phyloP scores from a whole-genome alignment of 306 rosid genomes.

The Vigna reflexopilosa region DNA sequence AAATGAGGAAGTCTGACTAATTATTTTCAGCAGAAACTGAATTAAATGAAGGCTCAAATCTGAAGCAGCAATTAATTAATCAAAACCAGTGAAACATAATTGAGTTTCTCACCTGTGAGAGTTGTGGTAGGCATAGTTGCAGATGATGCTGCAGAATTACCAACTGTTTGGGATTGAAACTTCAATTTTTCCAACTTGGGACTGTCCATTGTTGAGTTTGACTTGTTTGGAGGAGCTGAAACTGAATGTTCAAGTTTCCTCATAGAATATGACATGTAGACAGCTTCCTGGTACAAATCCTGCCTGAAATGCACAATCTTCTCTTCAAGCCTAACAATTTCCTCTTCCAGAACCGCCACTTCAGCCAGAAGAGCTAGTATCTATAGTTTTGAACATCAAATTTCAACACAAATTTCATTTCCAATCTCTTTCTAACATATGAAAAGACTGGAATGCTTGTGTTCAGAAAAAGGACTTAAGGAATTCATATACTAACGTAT shows the following conservation, averaged over 20 bases:
- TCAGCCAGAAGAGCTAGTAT: constrained; percentile 87
- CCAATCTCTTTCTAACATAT: constrained; percentile 19
- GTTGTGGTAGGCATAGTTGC: constrained; percentile 37
- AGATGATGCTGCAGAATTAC: constrained; percentile 35
- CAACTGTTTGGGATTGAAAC: constrained; percentile 49
- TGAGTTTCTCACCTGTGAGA: constrained; percentile 53
- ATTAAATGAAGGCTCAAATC: constrained; percentile 19
- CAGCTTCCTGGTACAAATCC: constrained; percentile 89
- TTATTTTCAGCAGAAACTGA: constrained; percentile 8
- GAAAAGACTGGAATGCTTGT: neutral
- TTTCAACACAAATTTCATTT: constrained; percentile 11
- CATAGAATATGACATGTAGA: constrained; percentile 75
- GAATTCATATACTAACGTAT: constrained; percentile 57
- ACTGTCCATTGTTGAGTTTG: constrained; percentile 45
- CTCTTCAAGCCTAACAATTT: constrained; percentile 91
- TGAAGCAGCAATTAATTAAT: constrained; percentile 17
- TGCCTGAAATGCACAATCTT: constrained; percentile 81
- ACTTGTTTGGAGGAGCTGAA: constrained; percentile 43
- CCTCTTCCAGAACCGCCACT: constrained; percentile 98
- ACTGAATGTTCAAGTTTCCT: constrained; percentile 56
- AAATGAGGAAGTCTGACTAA: constrained; percentile 29
- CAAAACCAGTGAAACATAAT: constrained; percentile 20
- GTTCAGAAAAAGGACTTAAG: constrained; percentile 13
- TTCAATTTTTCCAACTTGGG: constrained; percentile 55
- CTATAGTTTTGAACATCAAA: constrained; percentile 49